phyloP scores from a whole-genome alignment of 768 basidiomycete species.

The Daedaleopsis nitida region DNA sequence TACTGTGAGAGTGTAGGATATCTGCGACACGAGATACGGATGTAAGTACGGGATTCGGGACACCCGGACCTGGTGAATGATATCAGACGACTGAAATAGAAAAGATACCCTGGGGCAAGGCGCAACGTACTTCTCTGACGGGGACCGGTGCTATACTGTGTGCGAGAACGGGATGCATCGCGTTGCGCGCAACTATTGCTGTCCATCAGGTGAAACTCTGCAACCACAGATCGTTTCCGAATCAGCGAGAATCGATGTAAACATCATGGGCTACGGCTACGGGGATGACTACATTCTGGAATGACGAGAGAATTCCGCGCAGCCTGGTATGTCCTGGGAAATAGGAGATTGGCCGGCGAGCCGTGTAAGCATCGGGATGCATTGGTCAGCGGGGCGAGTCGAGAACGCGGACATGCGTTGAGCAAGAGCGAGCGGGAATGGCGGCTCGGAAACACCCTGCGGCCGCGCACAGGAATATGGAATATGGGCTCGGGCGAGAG shows the following conservation, averaged over 20 bases:
- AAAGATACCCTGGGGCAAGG: background rate
- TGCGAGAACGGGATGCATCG: too few species aligned
- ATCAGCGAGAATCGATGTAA: too few species aligned
- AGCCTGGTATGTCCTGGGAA: background rate
- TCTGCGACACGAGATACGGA: background rate
- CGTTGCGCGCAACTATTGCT: too few species aligned
- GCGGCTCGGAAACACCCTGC: background rate
- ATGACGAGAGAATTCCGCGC: background rate
- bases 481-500: background rate
- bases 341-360: background rate
- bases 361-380: slow-evolving; percentile 7
- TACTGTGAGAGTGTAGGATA: background rate
- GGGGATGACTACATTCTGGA: background rate
- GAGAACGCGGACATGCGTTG: slow-evolving; percentile 1
- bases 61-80: background rate
- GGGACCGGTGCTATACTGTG: too few species aligned
- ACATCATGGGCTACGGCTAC: background rate
- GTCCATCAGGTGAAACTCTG: too few species aligned
- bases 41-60: background rate
- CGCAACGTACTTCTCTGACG: background rate
- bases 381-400: slow-evolving; percentile 12
- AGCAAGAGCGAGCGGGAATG: background rate
- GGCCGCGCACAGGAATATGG: background rate
- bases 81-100: background rate
- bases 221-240: too few species aligned